Evolutionary conservation across 2,329 filamentous ascomycete species (phyloP), one percentile per base, ranked within the genome.

Genomic region (Aspergillus aculeatinus): DNA sequence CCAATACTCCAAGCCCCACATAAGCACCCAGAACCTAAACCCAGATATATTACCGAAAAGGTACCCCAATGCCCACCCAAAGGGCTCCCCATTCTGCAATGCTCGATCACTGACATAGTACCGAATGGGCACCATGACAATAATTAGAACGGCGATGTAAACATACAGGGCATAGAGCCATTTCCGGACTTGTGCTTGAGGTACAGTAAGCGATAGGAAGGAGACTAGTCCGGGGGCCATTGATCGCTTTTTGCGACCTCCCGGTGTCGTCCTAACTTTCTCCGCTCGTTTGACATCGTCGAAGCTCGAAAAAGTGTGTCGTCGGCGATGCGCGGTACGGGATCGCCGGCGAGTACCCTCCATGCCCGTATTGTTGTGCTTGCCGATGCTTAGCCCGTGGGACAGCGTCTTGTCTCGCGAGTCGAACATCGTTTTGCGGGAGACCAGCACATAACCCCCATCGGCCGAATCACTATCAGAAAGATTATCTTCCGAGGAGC

Each of bases 31-130:
- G 72, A 89, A 87, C 25, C 92, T 84, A 66, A 97, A 86, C 70
- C 81, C 82, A 0, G 85, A 82, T 11, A 93, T 72, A 67, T 96
- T 90, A 12, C 94, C 93, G 62, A 98, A 85, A 2, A 97, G 79
- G 74, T 99, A 99, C 2, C 91, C 89, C 11, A 97, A 76, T 0
- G 92, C 93, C 95, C 95, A 99, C 2, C 94, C 91, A 49, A 99
- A 85, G 0, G 95, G 92, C 68, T 99, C 95, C 55, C 87, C 79
- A 16, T 86, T 87, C 35, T 83, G 71, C 1, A 99, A 81, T 14
- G 92, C 92, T 63, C 84, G 81, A 48, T 78, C 76, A 44, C 83
- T 78, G 53, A 98, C 86, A 66, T 91, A 89, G 2, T 81, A 80
- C 57, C 92, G 85, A 29, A 98, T 83, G 0, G 87, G 89, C 3